Base-by-base conservation (phyloP, 2,329 filamentous ascomycete species). In the Aspergillus eucalypticola region DNA sequence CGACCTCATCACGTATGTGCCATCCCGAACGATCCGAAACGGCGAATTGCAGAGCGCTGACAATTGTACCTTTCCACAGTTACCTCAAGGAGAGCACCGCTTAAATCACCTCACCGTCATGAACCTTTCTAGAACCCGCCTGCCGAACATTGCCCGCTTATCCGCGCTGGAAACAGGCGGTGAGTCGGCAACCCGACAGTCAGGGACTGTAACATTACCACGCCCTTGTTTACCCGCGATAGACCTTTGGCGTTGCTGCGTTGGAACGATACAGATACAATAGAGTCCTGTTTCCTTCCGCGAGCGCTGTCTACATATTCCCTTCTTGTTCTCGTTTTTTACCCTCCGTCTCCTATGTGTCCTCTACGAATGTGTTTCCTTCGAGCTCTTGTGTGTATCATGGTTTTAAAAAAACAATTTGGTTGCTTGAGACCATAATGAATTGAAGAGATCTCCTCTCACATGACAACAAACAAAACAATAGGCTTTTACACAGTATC, bases 1-100 rank as follows among this genome's bases (percentile, higher is more conserved):
- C 81, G 94, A 99, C 82, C 86, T 99, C 75, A 96, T 99, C 88
- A 92, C 92, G 90, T 94, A 90, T 74, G 90, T 86, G 65, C 49
- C 39, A 44, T 25, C 39, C 41, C 19, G n/a, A 19, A 19, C 25
- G 44, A n/a, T 29, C 19, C 3, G 13, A 13, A 25, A 17, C 15
- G 35, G n/a, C 21, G 35, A 23, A 11, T 23, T 3, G 21, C 32
- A 52, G 25, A n/a, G 23, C 11, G 56, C 67, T 72, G 61, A 71
- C 63, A 8, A 29, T 56, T 51, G 38, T 49, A 55, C 52, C 55
- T 42, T 27, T 54, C n/a, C n/a, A 69, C 63, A 76, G 75, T 62
- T 76, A 70, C 70, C 74, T 77, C 69, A 75, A 76, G 72, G 72
- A 77, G 56, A 64, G 58, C 61, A 73, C 71, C 63, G 68, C 68